Conservation (phyloP, 495 filamentous ascomycete species). For the Annulohypoxylon nitens region DNA sequence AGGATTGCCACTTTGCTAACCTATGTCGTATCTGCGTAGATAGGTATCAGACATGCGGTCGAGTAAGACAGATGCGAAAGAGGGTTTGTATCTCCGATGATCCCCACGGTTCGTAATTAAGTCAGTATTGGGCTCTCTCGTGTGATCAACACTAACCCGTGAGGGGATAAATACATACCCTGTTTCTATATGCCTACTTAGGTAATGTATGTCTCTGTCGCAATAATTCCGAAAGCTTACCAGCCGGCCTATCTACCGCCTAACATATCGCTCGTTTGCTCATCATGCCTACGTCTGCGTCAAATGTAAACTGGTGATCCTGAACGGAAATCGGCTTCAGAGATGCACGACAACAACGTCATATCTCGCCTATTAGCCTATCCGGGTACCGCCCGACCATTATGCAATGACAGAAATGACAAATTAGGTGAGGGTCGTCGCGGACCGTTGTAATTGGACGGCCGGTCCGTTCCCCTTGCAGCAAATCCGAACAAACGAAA, state of each 20-base stretch:
- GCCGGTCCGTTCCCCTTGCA: constrained; percentile 39
- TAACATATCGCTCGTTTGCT: neutral
- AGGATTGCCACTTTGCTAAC: constrained; percentile 2
- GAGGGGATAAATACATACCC: constrained; percentile 7
- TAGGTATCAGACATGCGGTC: neutral
- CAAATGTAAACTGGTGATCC: neutral
- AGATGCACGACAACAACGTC: constrained; percentile 3
- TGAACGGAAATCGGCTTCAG: neutral
- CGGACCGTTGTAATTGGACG: constrained; percentile 26
- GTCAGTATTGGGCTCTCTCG: neutral
- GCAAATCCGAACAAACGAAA: constrained; percentile 23
- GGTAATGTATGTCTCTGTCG: neutral
- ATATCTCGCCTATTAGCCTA: constrained; percentile 19
- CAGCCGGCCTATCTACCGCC: neutral
- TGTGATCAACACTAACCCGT: constrained; percentile 7
- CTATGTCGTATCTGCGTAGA: neutral
- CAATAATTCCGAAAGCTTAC: neutral
- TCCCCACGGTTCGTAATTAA: constrained; percentile 8
- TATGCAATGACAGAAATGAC: constrained; percentile 10
- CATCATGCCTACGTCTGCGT: neutral
- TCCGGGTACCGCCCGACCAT: constrained; percentile 26
- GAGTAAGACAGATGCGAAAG: constrained; percentile 17
- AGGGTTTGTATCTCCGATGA: constrained; percentile 6
- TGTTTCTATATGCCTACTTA: neutral
- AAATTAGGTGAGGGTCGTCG: constrained; percentile 25